phyloP scores from a whole-genome alignment of 2,329 filamentous ascomycete species.

The Colletotrichum sp. region DNA sequence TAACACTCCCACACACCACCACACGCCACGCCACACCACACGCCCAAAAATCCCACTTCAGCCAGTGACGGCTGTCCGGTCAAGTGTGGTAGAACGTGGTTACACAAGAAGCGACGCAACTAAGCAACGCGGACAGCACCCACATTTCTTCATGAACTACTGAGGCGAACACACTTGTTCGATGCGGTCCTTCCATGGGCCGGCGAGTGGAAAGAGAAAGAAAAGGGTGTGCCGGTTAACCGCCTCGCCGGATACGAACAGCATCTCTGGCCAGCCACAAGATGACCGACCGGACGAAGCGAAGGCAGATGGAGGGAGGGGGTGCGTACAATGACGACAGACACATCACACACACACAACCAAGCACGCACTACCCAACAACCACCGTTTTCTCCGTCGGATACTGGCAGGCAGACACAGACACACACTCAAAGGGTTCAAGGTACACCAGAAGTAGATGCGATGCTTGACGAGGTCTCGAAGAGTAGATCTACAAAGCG shows the following conservation, averaged over 20 bases:
- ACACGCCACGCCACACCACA: background rate
- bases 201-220: background rate
- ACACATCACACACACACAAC: background rate
- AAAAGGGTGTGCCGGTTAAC: background rate
- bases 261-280: background rate
- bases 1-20: background rate
- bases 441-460: background rate
- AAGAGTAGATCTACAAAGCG: conserved; percentile 11
- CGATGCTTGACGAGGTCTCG: background rate
- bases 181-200: background rate
- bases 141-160: background rate
- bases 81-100: background rate
- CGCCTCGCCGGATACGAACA: background rate
- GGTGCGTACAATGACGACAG: background rate
- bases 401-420: background rate
- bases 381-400: background rate
- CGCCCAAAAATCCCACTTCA: background rate
- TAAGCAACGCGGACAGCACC: background rate
- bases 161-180: background rate
- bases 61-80: background rate
- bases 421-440: background rate
- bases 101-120: background rate
- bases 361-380: background rate
- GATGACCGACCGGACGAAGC: background rate
- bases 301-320: background rate